These are phyloP conservation scores for Claviceps africana DNA, from an alignment of 2,329 filamentous ascomycete species.

Conservation along the genomic window DNA sequence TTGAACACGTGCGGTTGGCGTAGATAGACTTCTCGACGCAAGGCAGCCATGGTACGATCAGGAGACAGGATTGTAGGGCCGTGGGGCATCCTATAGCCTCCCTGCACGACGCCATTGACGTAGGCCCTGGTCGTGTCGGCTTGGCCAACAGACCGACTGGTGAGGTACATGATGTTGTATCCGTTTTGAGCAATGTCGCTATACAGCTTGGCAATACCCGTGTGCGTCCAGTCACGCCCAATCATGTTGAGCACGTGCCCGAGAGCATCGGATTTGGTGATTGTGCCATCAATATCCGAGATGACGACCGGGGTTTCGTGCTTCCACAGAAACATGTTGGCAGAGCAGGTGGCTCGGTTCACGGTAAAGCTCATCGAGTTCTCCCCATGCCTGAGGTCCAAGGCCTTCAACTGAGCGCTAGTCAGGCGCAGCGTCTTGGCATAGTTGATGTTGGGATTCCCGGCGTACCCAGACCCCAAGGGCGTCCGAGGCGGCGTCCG, in stretches of 20 bases:
- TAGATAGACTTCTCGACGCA: slow-evolving; percentile 84
- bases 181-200: slow-evolving; percentile 90
- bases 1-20: slow-evolving; percentile 98
- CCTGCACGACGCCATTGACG: slow-evolving; percentile 76
- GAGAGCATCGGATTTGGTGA: slow-evolving; percentile 91
- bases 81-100: slow-evolving; percentile 70
- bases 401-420: slow-evolving; percentile 81
- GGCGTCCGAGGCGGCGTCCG: slow-evolving; percentile 58
- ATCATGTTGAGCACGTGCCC: slow-evolving; percentile 95
- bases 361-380: slow-evolving; percentile 96
- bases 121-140: slow-evolving; percentile 84
- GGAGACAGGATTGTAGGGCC: slow-evolving; percentile 92
- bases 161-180: slow-evolving; percentile 98
- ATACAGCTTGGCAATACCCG: slow-evolving; percentile 92
- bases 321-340: slow-evolving; percentile 88
- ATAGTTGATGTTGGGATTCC: slow-evolving; percentile 72
- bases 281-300: slow-evolving; percentile 96
- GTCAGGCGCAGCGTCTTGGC: slow-evolving; percentile 93
- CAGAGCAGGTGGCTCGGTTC: slow-evolving; percentile 82
- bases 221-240: slow-evolving; percentile 93
- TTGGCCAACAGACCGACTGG: slow-evolving; percentile 83
- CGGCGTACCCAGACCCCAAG: slow-evolving; percentile 46
- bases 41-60: slow-evolving; percentile 83
- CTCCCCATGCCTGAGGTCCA: slow-evolving; percentile 69
- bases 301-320: slow-evolving; percentile 89